These are phyloP conservation scores for Cymbidium sinense DNA, from an alignment of 106 monocot species.

Conservation along the genomic window DNA sequence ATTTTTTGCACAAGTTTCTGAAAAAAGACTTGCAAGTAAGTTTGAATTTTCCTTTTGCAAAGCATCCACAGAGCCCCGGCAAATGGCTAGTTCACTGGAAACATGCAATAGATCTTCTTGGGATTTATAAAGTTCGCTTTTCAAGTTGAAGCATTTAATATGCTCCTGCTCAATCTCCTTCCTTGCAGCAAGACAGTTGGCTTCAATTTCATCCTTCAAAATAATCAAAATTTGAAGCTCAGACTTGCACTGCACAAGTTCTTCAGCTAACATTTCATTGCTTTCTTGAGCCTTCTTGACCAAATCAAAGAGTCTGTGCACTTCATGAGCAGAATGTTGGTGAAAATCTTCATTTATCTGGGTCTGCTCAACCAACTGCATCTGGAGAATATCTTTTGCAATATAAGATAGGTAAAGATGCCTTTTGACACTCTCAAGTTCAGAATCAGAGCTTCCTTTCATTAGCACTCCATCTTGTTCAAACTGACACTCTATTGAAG, in stretches of 20 bases:
- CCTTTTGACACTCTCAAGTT: conserved; percentile 44
- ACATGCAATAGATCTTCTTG: conserved; percentile 26
- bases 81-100: conserved; percentile 35
- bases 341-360: conserved; percentile 17
- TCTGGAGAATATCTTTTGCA: conserved; percentile 50
- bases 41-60: conserved; percentile 55
- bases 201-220: conserved; percentile 50
- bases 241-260: conserved; percentile 51
- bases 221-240: conserved; percentile 26
- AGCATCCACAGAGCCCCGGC: conserved; percentile 34
- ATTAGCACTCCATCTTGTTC: background rate
- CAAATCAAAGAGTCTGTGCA: conserved; percentile 25
- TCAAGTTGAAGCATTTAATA: conserved; percentile 16
- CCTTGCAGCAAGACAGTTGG: conserved; percentile 15
- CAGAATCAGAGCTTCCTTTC: conserved; percentile 8
- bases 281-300: conserved; percentile 36
- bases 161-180: conserved; percentile 34
- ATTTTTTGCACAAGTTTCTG: conserved; percentile 24
- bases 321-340: conserved; percentile 33
- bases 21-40: conserved; percentile 20
- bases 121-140: conserved; percentile 25
- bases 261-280: conserved; percentile 23
- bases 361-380: conserved; percentile 44
- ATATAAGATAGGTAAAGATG: conserved; percentile 65
- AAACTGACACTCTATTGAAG: background rate